A percentile compares a stretch with the other conserved stretches of the same genome.
phyloP scores from a whole-genome alignment of 1,139 yeast genomes.

The Ashbya aceris region DNA sequence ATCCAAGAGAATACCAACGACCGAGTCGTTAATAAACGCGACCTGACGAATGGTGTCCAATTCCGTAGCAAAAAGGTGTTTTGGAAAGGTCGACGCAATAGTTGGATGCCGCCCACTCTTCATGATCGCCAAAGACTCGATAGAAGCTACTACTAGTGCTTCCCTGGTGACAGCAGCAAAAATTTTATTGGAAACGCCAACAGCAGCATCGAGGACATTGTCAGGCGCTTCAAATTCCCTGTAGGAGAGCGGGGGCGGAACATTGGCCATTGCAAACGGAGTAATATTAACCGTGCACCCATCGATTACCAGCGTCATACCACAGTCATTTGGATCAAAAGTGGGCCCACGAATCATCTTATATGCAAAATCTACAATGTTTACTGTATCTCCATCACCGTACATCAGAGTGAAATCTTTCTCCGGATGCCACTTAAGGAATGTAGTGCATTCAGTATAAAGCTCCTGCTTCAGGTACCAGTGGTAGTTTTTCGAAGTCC shows the following conservation, averaged over 20 bases:
- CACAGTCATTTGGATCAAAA: constrained; percentile 57
- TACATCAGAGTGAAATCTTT: constrained; percentile 68
- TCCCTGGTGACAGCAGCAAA: constrained; percentile 50
- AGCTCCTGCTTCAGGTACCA: constrained; percentile 91
- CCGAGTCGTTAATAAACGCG: constrained; percentile 43
- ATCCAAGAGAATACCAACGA: constrained; percentile 53
- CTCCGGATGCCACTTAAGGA: constrained; percentile 80
- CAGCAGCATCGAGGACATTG: constrained; percentile 56
- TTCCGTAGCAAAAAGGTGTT: constrained; percentile 33
- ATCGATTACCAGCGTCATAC: constrained; percentile 74
- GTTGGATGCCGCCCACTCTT: constrained; percentile 41
- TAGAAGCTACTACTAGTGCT: constrained; percentile 34
- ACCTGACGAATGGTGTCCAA: constrained; percentile 53
- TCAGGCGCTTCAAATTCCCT: constrained; percentile 50
- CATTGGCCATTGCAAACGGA: constrained; percentile 76
- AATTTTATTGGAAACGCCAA: constrained; percentile 48
- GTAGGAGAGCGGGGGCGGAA: constrained; percentile 89
- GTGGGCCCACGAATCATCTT: constrained; percentile 63
- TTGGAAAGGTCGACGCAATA: constrained; percentile 32
- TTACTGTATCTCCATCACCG: constrained; percentile 44
- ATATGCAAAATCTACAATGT: constrained; percentile 62
- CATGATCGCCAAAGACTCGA: constrained; percentile 31
- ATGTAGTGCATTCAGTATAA: constrained; percentile 34
- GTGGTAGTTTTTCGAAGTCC: constrained; percentile 90
- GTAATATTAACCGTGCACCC: constrained; percentile 68